These are phyloP conservation scores for Desmodesmus armatus DNA, from an alignment of 139 green algal species.

Conservation along the genomic window DNA sequence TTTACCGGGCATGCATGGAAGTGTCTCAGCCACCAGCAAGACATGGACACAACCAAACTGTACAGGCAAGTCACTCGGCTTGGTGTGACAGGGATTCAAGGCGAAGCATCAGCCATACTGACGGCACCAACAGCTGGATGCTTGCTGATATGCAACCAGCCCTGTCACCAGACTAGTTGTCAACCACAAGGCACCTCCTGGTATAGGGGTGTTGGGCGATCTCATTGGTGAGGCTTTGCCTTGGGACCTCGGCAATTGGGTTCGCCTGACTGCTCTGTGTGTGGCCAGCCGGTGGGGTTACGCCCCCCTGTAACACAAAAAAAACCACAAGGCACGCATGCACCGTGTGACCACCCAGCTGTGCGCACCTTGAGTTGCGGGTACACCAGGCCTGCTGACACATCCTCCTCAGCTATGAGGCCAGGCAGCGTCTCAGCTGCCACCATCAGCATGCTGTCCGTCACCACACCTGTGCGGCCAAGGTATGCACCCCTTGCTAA, in stretches of 20 bases:
- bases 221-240: not conserved
- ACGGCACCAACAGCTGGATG: no score
- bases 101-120: no score
- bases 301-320: no score
- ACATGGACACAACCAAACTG: not conserved
- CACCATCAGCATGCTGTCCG: constrained; percentile 77
- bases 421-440: constrained; percentile 79
- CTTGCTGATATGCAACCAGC: not conserved
- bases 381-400: constrained; percentile 61
- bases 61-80: no score
- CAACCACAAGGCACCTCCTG: not conserved
- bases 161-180: no score
- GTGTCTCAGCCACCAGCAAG: not conserved
- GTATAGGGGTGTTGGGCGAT: not conserved
- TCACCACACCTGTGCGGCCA: constrained; percentile 66
- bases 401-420: constrained; percentile 70
- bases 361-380: constrained; percentile 43
- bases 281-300: not conserved
- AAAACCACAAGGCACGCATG: no score
- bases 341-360: no score
- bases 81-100: no score
- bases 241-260: not conserved
- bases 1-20: not conserved
- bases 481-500: constrained; percentile 79
- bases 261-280: not conserved